These are phyloP conservation scores for Exophiala aquamarina DNA, from an alignment of 2,329 filamentous ascomycete genomes.

Conservation along the genomic window DNA sequence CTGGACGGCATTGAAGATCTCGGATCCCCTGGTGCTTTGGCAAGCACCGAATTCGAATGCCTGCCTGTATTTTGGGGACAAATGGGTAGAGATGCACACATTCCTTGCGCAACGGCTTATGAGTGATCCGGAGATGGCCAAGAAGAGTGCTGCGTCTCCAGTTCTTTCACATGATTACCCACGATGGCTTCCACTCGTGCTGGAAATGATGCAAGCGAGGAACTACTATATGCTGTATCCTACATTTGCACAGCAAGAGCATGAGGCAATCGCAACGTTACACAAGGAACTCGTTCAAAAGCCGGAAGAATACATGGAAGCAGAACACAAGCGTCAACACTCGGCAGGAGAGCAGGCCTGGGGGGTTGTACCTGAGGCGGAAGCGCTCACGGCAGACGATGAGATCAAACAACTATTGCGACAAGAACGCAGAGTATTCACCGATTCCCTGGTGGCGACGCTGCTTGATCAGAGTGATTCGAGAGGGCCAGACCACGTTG, in stretches of 20 bases:
- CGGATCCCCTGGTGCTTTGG: constrained; percentile 69
- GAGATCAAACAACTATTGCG: constrained; percentile 18
- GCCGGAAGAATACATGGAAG: constrained; percentile 63
- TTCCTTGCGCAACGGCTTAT: constrained; percentile 68
- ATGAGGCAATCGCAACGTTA: constrained; percentile 64
- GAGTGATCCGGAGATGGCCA: constrained; percentile 21
- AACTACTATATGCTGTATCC: constrained; percentile 83
- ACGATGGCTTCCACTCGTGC: constrained; percentile 74
- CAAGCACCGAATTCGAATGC: constrained; percentile 82
- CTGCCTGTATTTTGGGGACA: constrained; percentile 76
- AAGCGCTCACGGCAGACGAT: constrained; percentile 20
- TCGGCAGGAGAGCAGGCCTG: neutral
- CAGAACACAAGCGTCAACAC: neutral
- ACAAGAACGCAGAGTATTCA: constrained; percentile 10
- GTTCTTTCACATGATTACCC: constrained; percentile 68
- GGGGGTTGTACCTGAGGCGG: neutral
- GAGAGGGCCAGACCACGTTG: neutral
- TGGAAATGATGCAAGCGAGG: constrained; percentile 72
- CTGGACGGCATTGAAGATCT: constrained; percentile 43
- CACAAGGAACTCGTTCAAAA: constrained; percentile 72
- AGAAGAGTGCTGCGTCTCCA: constrained; percentile 14
- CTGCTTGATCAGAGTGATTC: constrained; percentile 10
- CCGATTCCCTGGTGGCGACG: constrained; percentile 10
- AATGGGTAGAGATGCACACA: constrained; percentile 81
- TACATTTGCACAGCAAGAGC: constrained; percentile 48